Evolutionary conservation across 495 filamentous ascomycete genomes (phyloP), one percentile per base, ranked within the genome.

Genomic region (Lasiosphaeria hispida): DNA sequence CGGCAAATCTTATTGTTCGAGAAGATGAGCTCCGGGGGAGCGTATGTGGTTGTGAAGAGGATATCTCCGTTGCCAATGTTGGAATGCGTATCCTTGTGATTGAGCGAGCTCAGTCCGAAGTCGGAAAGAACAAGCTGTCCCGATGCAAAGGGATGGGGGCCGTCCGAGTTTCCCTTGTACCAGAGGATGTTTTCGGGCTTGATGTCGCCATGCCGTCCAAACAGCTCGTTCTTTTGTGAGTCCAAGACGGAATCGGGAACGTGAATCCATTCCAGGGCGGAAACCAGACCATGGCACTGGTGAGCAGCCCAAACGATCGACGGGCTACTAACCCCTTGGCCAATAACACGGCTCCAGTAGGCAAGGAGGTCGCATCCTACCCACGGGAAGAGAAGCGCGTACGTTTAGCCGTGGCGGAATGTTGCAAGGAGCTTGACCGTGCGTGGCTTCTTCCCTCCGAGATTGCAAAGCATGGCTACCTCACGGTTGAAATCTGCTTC

Each of bases 181-280:
- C 44, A 48, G 7, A 48, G 44, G n/a, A 48, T 48, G 44, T 48
- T 48, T 23, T 48, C 44, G 6, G 44, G 44, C 19, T 48, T 48
- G 44, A 48, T 48, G 44, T 48, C 44, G 14, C 44, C 44, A 18
- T 48, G 44, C n/a, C 44, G 5, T 10, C 44, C 44, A 33, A 9
- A 48, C 44, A 48, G 14, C 15, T 48, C 44, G 7, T 33, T 7
- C 3, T 48, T n/a, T 8, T 19, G 15, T 7, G 15, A 4, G 9
- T 23, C 14, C 5, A 48, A 5, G 10, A 7, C 19, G 9, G 6
- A 3, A 3, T n/a, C 19, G 19, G 44, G 44, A 18, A 23, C n/a
- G 19, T 48, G 44, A n/a, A 48, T 48, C 44, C 44, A 48, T 4
- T 23, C 15, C 15, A 48, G 44, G 8, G 44, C 44, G 14, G 44